Conservation (phyloP, 2,329 filamentous ascomycete species). For the Calonectria crousiana region DNA sequence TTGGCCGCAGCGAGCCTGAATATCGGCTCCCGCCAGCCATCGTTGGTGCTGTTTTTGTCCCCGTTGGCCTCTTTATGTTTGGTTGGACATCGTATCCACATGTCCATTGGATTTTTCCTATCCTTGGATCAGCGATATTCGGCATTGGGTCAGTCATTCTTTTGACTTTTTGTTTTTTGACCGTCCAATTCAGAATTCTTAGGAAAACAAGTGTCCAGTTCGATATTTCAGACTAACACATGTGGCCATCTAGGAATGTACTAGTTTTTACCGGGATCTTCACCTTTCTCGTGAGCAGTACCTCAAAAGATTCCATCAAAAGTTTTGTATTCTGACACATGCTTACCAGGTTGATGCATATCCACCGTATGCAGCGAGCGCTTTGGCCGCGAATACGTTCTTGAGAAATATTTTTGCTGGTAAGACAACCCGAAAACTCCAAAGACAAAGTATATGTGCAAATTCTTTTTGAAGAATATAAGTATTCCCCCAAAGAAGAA, state of each 20-base stretch:
- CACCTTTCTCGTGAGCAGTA: neutral
- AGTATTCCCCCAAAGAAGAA: neutral
- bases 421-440: neutral
- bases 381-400: neutral
- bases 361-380: neutral
- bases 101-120: conserved; percentile 75
- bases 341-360: neutral
- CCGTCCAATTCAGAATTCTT: neutral
- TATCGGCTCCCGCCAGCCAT: conserved; percentile 84
- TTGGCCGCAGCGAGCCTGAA: conserved; percentile 75
- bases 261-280: neutral
- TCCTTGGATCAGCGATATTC: neutral
- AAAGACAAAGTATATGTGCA: too few species aligned
- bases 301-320: too few species aligned
- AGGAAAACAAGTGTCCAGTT: neutral
- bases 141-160: neutral
- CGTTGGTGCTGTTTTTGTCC: conserved; percentile 79
- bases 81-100: conserved; percentile 83
- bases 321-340: neutral
- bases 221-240: neutral
- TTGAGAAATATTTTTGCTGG: neutral
- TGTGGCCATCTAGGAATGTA: neutral
- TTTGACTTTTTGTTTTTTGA: neutral
- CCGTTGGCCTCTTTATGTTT: conserved; percentile 88
- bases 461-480: neutral